phyloP scores from a whole-genome alignment of 2,329 filamentous ascomycete genomes.

The Plenodomus tracheiphilus region DNA sequence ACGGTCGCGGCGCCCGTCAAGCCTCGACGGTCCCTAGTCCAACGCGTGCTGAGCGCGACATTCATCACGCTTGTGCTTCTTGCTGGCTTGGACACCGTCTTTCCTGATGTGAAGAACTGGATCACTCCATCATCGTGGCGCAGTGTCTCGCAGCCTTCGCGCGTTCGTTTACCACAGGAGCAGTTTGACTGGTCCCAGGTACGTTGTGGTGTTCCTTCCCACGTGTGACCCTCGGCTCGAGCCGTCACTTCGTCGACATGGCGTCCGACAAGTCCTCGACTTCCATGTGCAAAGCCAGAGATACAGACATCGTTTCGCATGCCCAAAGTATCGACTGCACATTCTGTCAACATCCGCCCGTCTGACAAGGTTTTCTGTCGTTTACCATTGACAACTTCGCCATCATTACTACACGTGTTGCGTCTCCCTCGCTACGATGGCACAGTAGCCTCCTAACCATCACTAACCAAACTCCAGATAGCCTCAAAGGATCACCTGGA shows the following conservation, averaged over 20 bases:
- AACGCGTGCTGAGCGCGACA: slow-evolving; percentile 14
- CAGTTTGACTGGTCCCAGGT: slow-evolving; percentile 28
- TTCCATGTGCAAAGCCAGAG: not conserved
- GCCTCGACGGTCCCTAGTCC: slow-evolving; percentile 12
- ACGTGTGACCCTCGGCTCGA: not conserved
- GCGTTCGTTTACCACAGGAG: not conserved
- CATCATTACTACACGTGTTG: not conserved
- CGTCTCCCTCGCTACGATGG: too few relatives aligned
- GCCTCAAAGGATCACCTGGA: slow-evolving; percentile 26
- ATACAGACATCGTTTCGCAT: not conserved
- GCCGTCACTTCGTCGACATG: not conserved
- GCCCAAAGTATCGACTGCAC: not conserved
- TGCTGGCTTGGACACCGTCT: slow-evolving; percentile 21
- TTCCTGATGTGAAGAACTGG: slow-evolving; percentile 14
- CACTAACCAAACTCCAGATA: slow-evolving; percentile 28
- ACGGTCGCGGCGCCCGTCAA: slow-evolving; percentile 9
- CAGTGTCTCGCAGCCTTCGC: slow-evolving; percentile 2
- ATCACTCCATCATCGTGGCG: slow-evolving; percentile 4
- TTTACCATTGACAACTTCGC: too few relatives aligned
- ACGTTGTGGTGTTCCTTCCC: slow-evolving; percentile 14
- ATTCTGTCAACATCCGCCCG: not conserved
- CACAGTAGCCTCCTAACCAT: not conserved
- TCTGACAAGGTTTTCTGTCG: not conserved
- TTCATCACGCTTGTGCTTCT: slow-evolving; percentile 22
- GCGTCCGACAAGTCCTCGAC: not conserved